These are phyloP conservation scores for Phytopythium delawarense DNA, from an alignment of 352 stramenopile species.

Conservation along the genomic window DNA sequence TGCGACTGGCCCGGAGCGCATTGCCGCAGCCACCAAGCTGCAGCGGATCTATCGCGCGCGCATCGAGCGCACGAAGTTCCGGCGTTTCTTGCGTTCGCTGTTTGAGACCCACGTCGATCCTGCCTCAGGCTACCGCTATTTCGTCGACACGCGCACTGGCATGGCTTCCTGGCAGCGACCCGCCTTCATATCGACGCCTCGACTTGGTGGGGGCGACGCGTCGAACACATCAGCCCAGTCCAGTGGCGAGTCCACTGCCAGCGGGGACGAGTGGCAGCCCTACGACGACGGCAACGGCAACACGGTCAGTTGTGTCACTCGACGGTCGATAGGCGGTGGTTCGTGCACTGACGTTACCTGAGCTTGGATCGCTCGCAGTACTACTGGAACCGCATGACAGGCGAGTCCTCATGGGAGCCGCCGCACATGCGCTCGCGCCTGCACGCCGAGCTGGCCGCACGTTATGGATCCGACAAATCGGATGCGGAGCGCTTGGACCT, in stretches of 20 bases:
- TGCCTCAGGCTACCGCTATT: conserved; percentile 41
- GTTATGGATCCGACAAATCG: conserved; percentile 44
- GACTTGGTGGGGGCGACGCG: background rate
- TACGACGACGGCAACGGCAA: conserved; percentile 62
- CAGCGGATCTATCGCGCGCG: conserved; percentile 68
- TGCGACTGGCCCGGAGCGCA: conserved; percentile 58
- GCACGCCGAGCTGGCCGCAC: conserved; percentile 43
- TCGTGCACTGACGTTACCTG: background rate
- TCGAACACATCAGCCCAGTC: background rate
- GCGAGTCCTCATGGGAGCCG: conserved; percentile 61
- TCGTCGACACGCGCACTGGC: conserved; percentile 62
- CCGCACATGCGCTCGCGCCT: conserved; percentile 49
- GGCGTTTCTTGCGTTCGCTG: conserved; percentile 43
- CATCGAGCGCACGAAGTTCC: conserved; percentile 61
- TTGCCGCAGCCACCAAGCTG: conserved; percentile 50
- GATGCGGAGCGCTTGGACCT: conserved; percentile 60
- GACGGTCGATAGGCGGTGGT: conserved; percentile 2
- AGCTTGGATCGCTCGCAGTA: conserved; percentile 27
- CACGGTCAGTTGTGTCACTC: conserved; percentile 26
- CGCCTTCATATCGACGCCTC: conserved; percentile 14
- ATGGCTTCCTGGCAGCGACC: conserved; percentile 53
- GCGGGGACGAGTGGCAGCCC: conserved; percentile 38
- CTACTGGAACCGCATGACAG: conserved; percentile 66
- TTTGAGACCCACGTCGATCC: conserved; percentile 51
- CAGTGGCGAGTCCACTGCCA: background rate